phyloP scores from a whole-genome alignment of 192 early-diverging fungal species.

The Phlyctochytrium planicorne region DNA sequence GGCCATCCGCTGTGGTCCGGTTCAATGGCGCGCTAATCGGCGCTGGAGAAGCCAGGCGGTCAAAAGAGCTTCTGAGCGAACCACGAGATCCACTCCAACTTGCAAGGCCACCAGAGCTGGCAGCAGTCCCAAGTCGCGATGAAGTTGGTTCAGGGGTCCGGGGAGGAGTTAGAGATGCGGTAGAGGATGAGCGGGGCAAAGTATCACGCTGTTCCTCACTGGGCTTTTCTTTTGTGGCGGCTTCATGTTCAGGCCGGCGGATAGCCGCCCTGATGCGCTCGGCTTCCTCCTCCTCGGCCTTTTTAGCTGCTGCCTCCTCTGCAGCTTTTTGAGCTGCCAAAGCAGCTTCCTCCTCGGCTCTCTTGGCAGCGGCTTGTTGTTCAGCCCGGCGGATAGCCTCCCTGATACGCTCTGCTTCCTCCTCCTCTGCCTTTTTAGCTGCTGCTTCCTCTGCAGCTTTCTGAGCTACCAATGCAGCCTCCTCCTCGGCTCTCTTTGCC shows the following conservation, averaged over 20 bases:
- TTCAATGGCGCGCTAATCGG: constrained; percentile 28
- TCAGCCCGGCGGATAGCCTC: background rate
- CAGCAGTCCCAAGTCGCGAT: no score
- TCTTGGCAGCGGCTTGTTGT: background rate
- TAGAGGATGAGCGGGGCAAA: background rate
- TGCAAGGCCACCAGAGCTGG: constrained; percentile 9
- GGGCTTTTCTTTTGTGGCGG: background rate
- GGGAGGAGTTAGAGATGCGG: constrained; percentile 5
- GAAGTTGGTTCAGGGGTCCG: constrained; percentile 1
- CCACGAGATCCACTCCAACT: background rate
- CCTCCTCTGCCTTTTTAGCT: background rate
- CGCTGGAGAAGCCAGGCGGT: constrained; percentile 19
- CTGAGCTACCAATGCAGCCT: background rate
- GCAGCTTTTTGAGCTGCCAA: background rate
- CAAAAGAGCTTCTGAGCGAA: constrained; percentile 17
- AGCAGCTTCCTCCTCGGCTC: background rate
- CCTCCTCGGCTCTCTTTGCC: constrained; percentile 2
- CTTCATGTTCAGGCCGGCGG: background rate
- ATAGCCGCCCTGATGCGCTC: background rate
- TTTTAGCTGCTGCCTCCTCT: background rate
- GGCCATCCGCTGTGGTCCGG: constrained; percentile 34
- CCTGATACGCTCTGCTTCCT: background rate
- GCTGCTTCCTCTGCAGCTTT: constrained; percentile 8
- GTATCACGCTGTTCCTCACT: background rate
- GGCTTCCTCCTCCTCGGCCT: constrained; percentile 1